Conservation (phyloP, 345 rosid species). For the Hirschfeldia incana region DNA sequence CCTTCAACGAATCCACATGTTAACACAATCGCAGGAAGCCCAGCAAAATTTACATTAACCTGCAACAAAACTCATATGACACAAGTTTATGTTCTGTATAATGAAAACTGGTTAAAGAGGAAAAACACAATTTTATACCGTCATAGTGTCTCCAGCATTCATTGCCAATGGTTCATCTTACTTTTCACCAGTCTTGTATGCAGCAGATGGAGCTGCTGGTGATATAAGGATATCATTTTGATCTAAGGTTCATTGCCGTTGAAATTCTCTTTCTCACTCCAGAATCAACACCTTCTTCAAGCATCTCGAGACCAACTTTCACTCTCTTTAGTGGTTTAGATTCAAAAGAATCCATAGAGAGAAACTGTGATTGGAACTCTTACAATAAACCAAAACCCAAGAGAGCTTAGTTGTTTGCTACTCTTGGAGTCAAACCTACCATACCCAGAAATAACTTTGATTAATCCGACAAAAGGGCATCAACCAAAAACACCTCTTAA, state of each 20-base stretch:
- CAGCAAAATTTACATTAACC: constrained; percentile 93
- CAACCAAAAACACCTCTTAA: neutral
- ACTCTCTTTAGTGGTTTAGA: constrained; percentile 74
- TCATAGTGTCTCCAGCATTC: constrained; percentile 95
- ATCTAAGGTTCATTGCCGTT: constrained; percentile 90
- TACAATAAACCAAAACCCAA: constrained; percentile 23
- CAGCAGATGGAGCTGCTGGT: constrained; percentile 93
- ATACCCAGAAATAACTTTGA: constrained; percentile 64
- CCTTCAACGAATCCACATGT: constrained; percentile 87
- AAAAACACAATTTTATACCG: constrained; percentile 39
- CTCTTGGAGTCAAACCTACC: constrained; percentile 78
- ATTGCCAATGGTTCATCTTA: constrained; percentile 85
- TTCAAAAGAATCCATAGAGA: constrained; percentile 44
- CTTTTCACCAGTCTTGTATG: constrained; percentile 93
- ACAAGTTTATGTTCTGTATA: neutral
- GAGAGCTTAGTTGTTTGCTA: constrained; percentile 59
- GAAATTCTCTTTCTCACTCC: constrained; percentile 87
- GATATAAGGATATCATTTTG: constrained; percentile 80
- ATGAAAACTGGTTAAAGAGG: neutral
- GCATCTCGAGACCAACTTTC: constrained; percentile 81
- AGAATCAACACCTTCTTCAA: constrained; percentile 70
- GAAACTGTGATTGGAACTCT: constrained; percentile 57
- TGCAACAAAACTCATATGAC: constrained; percentile 37
- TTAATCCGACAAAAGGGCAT: neutral
- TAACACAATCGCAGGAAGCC: constrained; percentile 83